Conservation (phyloP, 1,284 basidiomycete genomes). For the Psilocybe mexicana region DNA sequence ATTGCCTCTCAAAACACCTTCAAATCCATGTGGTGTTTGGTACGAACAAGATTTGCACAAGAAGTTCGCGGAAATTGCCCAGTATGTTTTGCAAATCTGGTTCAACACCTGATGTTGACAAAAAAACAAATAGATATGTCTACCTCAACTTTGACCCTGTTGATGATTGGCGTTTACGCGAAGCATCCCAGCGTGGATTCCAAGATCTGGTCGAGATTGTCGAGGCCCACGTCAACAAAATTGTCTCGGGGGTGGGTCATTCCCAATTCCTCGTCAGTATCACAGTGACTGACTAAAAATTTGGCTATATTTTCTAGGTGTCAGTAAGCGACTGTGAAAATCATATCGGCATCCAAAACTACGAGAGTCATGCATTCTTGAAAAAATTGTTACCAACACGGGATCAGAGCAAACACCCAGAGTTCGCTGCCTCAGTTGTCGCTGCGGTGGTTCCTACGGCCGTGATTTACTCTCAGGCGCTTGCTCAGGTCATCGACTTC, state of each 20-base stretch:
- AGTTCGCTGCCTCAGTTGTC: conserved; percentile 45
- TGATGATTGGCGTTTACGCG: conserved; percentile 60
- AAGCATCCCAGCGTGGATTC: conserved; percentile 37
- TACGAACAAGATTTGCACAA: conserved; percentile 51
- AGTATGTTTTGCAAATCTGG: conserved; percentile 37
- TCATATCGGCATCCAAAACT: conserved; percentile 18
- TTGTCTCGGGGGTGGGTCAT: conserved; percentile 17
- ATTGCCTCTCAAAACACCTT: conserved; percentile 59
- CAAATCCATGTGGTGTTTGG: conserved; percentile 47
- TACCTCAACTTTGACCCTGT: conserved; percentile 57
- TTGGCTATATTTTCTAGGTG: conserved; percentile 1
- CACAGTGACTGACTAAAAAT: no score
- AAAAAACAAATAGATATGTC: conserved; percentile 46
- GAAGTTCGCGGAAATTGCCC: conserved; percentile 54
- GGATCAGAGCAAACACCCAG: conserved; percentile 22
- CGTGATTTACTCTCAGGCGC: conserved; percentile 52
- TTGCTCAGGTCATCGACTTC: conserved; percentile 64
- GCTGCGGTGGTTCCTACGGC: conserved; percentile 51
- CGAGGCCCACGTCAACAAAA: conserved; percentile 39
- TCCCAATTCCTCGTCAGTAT: not conserved
- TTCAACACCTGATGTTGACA: no score
- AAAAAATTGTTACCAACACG: conserved; percentile 23
- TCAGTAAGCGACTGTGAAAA: conserved; percentile 19
- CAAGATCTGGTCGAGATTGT: conserved; percentile 42
- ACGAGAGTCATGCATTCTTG: conserved; percentile 28